These are phyloP conservation scores for Pelagophyceae sp. DNA, from an alignment of 352 stramenopile species.

Conservation along the genomic window DNA sequence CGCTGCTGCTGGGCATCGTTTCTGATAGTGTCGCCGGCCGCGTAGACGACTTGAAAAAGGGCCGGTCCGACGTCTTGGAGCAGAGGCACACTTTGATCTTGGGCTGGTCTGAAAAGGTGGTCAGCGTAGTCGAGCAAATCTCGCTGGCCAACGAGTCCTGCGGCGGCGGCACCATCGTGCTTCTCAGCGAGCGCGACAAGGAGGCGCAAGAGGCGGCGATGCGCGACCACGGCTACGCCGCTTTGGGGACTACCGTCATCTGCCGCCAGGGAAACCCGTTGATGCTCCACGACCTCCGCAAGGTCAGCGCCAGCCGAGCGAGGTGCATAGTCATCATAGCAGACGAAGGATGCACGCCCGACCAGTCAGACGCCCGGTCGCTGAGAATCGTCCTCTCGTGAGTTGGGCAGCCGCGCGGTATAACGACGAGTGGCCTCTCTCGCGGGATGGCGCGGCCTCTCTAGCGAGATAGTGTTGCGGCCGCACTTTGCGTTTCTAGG, in stretches of 20 bases:
- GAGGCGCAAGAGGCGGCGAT: constrained; percentile 36
- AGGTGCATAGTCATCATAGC: constrained; percentile 70
- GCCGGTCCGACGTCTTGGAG: constrained; percentile 65
- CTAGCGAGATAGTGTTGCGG: too few relatives aligned
- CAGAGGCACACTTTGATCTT: constrained; percentile 67
- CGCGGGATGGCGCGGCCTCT: too few relatives aligned
- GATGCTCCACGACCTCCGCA: constrained; percentile 62
- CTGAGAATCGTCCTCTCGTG: constrained; percentile 68
- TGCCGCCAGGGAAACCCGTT: constrained; percentile 65
- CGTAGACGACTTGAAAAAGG: constrained; percentile 74
- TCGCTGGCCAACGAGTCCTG: constrained; percentile 71
- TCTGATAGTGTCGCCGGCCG: constrained; percentile 69
- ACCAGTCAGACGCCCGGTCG: constrained; percentile 63
- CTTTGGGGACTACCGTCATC: constrained; percentile 61
- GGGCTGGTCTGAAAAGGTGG: constrained; percentile 70
- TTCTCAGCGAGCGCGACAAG: constrained; percentile 63
- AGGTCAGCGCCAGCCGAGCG: constrained; percentile 61
- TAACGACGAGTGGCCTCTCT: too few relatives aligned
- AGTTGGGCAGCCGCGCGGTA: too few relatives aligned
- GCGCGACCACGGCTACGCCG: constrained; percentile 50
- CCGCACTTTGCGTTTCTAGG: too few relatives aligned
- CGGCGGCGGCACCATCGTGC: constrained; percentile 62
- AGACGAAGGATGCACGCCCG: constrained; percentile 54
- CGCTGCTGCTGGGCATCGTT: constrained; percentile 75
- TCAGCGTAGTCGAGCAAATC: constrained; percentile 69